Conservation (phyloP, 345 rosid genomes). For the Eucalyptus caleyi region DNA sequence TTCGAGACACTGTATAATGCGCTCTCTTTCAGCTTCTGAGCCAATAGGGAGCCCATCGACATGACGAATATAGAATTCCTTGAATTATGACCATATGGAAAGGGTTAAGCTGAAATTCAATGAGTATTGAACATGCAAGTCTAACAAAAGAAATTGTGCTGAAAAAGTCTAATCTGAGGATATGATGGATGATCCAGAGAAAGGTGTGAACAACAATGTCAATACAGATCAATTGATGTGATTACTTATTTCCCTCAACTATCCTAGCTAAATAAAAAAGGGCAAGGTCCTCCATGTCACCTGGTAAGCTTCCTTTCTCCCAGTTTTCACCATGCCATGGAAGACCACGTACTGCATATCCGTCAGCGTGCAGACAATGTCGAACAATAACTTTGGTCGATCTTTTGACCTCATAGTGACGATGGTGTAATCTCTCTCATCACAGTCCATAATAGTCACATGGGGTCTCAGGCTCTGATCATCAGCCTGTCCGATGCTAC, state of each 20-base stretch:
- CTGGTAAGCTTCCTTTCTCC: conserved; percentile 37
- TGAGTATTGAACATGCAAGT: neutral
- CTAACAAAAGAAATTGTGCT: neutral
- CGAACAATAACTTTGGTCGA: conserved; percentile 31
- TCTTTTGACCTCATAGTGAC: conserved; percentile 25
- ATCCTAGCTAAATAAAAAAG: neutral
- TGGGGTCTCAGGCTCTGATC: conserved; percentile 2
- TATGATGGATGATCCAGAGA: neutral
- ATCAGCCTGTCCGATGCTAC: neutral
- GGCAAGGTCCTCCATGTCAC: neutral
- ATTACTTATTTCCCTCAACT: neutral
- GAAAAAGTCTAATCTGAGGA: neutral
- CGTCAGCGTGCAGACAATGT: conserved; percentile 26
- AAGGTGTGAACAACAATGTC: neutral
- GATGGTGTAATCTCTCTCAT: conserved; percentile 24
- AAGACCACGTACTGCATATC: conserved; percentile 45
- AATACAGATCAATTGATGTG: neutral
- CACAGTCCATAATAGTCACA: conserved; percentile 20
- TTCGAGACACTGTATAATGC: conserved; percentile 64
- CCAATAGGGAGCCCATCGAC: conserved; percentile 66
- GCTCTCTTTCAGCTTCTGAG: conserved; percentile 69
- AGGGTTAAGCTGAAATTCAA: neutral
- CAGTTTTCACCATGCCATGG: conserved; percentile 27
- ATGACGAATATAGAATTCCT: conserved; percentile 80
- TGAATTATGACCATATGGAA: neutral